These are phyloP conservation scores for Fusarium sp. DNA, from an alignment of 2,329 filamentous ascomycete genomes.

Conservation along the genomic window DNA sequence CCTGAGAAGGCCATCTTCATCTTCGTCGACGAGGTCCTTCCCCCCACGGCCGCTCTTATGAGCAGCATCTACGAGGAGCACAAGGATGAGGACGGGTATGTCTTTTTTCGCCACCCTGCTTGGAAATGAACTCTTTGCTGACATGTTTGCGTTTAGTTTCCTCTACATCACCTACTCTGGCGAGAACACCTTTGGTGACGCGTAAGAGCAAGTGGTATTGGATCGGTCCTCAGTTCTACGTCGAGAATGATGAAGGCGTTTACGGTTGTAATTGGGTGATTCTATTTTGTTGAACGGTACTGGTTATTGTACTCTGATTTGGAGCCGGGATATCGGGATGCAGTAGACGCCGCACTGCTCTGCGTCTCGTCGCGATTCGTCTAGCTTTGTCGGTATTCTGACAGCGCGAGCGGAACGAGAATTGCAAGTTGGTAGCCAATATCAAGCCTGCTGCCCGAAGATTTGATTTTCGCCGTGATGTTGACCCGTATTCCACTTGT, in stretches of 20 bases:
- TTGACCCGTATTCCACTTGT: background rate
- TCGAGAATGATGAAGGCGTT: constrained; percentile 49
- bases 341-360: constrained; percentile 37
- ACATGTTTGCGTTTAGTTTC: constrained; percentile 66
- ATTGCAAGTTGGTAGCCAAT: constrained; percentile 7
- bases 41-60: constrained; percentile 96
- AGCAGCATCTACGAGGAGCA: constrained; percentile 99
- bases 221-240: constrained; percentile 32
- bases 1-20: constrained; percentile 99
- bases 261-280: constrained; percentile 44
- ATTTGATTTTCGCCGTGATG: constrained; percentile 4
- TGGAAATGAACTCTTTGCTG: constrained; percentile 17
- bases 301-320: constrained; percentile 41
- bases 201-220: constrained; percentile 37
- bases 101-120: constrained; percentile 17
- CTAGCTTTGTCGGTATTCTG: background rate
- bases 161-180: constrained; percentile 99
- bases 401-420: background rate
- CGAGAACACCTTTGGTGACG: constrained; percentile 92
- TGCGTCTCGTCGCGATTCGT: constrained; percentile 22
- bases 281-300: constrained; percentile 40
- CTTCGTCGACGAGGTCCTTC: constrained; percentile 98
- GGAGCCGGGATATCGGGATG: constrained; percentile 29
- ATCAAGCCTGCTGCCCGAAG: constrained; percentile 10
- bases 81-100: constrained; percentile 80